Base-by-base conservation (phyloP, 2,329 filamentous ascomycete species). In the Penicillium paneum region DNA sequence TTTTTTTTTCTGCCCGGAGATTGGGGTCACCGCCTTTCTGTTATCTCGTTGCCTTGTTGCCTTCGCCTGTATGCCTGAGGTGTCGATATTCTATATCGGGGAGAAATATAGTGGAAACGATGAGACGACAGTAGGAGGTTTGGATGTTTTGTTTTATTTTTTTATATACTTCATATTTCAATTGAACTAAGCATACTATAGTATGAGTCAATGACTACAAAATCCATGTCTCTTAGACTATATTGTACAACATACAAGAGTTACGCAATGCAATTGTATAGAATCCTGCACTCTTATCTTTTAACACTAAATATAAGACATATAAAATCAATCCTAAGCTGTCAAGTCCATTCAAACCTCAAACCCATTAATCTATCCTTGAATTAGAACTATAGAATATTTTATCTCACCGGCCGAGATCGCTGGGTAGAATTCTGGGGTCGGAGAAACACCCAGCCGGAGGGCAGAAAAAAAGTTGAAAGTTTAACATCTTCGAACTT, bases 371-470 rank as follows among this genome's bases (percentile, higher is more conserved):
- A n/a, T 34, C 1, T 8, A 12, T 44, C 13, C 21, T 17, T 7
- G 1, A 41, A 28, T n/a, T 28, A 7, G 5, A 26, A n/a, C 21
- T 41, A 26, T 28, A 28, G 13, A 29, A 45, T 21, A 12, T 12
- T 24, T 15, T 24, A 24, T 24, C 21, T 24, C 21, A 24, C 21
- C 21, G 29, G 8, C 19, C 47, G 46, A 57, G 31, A 49, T 42
- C 42, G 32, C 53, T 52, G 28, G 43, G 40, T 31, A 17, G 34
- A 53, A 47, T 55, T 32, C 47, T 58, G 49, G 49, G 49, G 57
- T 53, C 61, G 62, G 62, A 64, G 61, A 64, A 64, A 61, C 45
- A 44, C 49, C 54, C 57, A 60, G 59, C 59, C 62, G 60, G 61
- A 59, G 60, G 57, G 42, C 42, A 65, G 64, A 65, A 52, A 64